These are phyloP conservation scores for Xylaria sp. DNA, from an alignment of 2,329 filamentous ascomycete species.

Conservation along the genomic window DNA sequence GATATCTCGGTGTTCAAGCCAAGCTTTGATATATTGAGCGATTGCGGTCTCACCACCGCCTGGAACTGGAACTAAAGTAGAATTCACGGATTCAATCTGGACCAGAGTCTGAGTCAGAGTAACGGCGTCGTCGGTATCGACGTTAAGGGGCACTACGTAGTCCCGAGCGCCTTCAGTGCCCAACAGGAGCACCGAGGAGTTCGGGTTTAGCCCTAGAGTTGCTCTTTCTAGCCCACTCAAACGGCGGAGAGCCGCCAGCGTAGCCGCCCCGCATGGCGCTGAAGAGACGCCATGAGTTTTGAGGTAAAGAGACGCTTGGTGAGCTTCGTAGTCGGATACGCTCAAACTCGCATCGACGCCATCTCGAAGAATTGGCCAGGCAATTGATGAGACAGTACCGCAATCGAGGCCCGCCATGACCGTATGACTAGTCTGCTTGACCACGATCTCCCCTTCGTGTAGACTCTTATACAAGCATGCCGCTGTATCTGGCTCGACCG, in stretches of 20 bases:
- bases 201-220: constrained; percentile 44
- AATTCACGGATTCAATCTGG: constrained; percentile 56
- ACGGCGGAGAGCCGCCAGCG: constrained; percentile 55
- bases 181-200: constrained; percentile 65
- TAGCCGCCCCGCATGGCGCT: constrained; percentile 57
- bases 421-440: constrained; percentile 49
- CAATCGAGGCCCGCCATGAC: constrained; percentile 59
- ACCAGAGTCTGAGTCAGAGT: constrained; percentile 52
- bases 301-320: constrained; percentile 48
- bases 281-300: constrained; percentile 44
- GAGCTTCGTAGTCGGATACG: constrained; percentile 51
- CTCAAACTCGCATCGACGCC: constrained; percentile 51
- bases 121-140: constrained; percentile 50
- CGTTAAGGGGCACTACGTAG: constrained; percentile 51
- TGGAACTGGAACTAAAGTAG: constrained; percentile 47
- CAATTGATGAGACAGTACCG: constrained; percentile 53
- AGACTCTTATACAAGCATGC: constrained; percentile 52
- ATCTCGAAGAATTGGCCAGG: constrained; percentile 50
- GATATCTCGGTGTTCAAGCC: constrained; percentile 57
- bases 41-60: constrained; percentile 54
- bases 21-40: constrained; percentile 53
- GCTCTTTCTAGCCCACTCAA: constrained; percentile 36
- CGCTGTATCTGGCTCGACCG: constrained; percentile 59
- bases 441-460: constrained; percentile 42
- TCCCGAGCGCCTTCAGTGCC: constrained; percentile 66